Base-by-base conservation (phyloP, 495 filamentous ascomycete genomes). In the Rhypophila decipiens region DNA sequence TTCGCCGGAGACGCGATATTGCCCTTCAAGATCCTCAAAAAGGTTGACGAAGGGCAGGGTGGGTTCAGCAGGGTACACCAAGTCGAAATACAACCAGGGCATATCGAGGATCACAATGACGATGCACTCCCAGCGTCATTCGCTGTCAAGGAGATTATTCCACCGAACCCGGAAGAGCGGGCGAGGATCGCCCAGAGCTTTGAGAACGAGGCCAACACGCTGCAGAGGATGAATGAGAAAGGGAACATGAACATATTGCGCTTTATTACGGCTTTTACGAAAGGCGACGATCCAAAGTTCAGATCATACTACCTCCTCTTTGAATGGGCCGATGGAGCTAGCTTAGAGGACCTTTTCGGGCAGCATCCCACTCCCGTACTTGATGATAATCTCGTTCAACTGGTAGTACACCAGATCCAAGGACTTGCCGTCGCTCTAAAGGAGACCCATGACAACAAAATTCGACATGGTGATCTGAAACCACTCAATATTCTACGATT, bases 301-400 rank as follows among this genome's bases (percentile, higher is more conserved):
- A 50, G 38, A 18, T 39, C 3, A 5, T 53, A 50, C 47, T 63
- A 53, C 42, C 39, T 65, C 20, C 51, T 50, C 31, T 59, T 63
- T 44, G 50, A 50, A 39, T 62, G 56, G 58, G 63, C 63, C 13
- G 49, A 58, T 24, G 53, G 57, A 5, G 55, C 56, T 12, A 55
- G 43, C 22, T 43, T 65, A 4, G 38, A 53, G 7, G 35, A 58
- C n/a, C 50, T 60, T 17, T 62, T 53, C n/a, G n/a, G n/a, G n/a
- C n/a, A n/a, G n/a, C n/a, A n/a, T n/a, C n/a, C n/a, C n/a, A n/a
- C n/a, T n/a, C n/a, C n/a, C n/a, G n/a, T n/a, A n/a, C n/a, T n/a
- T n/a, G n/a, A n/a, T n/a, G n/a, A n/a, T n/a, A n/a, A n/a, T n/a
- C n/a, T n/a, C n/a, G n/a, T n/a, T n/a, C n/a, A n/a, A n/a, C n/a